Conservation (phyloP, 2,329 filamentous ascomycete species). For the Thyridium curvatum region DNA sequence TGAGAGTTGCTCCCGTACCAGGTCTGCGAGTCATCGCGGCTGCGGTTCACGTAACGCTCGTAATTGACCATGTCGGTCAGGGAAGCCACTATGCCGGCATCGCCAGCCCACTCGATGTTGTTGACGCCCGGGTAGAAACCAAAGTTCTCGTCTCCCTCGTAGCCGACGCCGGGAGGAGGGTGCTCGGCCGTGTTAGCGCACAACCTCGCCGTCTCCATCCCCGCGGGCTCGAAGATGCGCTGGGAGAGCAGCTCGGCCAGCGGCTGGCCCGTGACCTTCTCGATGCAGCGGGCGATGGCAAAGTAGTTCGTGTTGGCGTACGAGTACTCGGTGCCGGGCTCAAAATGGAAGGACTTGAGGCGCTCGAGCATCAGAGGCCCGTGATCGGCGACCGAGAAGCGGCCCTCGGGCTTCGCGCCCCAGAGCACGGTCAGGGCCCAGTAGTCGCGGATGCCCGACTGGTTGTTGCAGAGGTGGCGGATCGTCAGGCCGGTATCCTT, state of each 20-base stretch:
- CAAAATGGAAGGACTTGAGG: conserved; percentile 30
- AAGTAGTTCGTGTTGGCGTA: conserved; percentile 39
- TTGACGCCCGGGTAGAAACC: conserved; percentile 30
- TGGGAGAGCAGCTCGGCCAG: conserved; percentile 27
- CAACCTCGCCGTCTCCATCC: conserved; percentile 32
- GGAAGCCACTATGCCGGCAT: conserved; percentile 35
- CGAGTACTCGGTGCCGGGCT: conserved; percentile 32
- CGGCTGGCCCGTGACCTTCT: conserved; percentile 12
- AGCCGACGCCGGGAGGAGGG: conserved; percentile 34
- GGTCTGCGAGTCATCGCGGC: conserved; percentile 18
- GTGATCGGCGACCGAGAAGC: conserved; percentile 27
- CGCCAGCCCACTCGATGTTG: conserved; percentile 37
- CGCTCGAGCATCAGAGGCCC: conserved; percentile 19
- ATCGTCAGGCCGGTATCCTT: conserved; percentile 22
- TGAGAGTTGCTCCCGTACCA: conserved; percentile 20
- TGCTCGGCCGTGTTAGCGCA: conserved; percentile 26
- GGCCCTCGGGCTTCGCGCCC: conserved; percentile 30
- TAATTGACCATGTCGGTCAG: conserved; percentile 39
- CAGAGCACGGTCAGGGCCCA: conserved; percentile 36
- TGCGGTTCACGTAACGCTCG: conserved; percentile 29
- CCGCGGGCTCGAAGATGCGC: conserved; percentile 29
- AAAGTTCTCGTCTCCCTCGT: conserved; percentile 29
- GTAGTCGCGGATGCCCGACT: conserved; percentile 37
- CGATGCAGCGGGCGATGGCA: conserved; percentile 27
- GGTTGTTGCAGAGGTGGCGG: conserved; percentile 29